Conservation (phyloP, 306 rosid species). For the Lotus japonicus region DNA sequence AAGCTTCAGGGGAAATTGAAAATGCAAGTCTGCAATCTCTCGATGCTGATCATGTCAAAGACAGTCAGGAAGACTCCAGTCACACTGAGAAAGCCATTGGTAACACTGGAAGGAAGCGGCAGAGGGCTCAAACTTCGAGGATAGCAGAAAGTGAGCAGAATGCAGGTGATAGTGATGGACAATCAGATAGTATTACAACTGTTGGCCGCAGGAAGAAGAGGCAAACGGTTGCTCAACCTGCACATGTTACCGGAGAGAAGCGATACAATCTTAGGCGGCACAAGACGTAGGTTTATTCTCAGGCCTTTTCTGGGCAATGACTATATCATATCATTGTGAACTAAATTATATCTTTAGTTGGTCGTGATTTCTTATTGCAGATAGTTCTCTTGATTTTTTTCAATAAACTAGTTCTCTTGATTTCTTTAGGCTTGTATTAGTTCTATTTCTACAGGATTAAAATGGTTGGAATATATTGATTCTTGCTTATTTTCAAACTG, state of each 20-base stretch:
- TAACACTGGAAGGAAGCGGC: slow-evolving; percentile 54
- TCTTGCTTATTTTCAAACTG: not conserved
- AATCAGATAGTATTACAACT: slow-evolving; percentile 60
- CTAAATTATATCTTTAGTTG: not conserved
- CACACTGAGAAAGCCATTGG: slow-evolving; percentile 26
- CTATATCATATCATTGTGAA: too few species aligned
- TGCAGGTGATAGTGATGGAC: slow-evolving; percentile 64
- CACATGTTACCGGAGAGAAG: slow-evolving; percentile 49
- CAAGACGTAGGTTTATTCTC: slow-evolving; percentile 60
- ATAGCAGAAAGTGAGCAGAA: slow-evolving; percentile 51
- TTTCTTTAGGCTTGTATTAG: not conserved
- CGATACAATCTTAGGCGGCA: slow-evolving; percentile 81
- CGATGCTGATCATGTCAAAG: slow-evolving; percentile 24
- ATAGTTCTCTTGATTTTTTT: not conserved
- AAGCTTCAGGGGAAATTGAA: slow-evolving; percentile 36
- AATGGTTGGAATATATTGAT: not conserved
- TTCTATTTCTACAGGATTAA: not conserved
- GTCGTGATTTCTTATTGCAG: not conserved
- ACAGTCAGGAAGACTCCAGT: slow-evolving; percentile 49
- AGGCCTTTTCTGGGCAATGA: not conserved
- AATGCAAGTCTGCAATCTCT: slow-evolving; percentile 31
- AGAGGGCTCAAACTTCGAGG: slow-evolving; percentile 39
- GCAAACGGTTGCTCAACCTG: slow-evolving; percentile 38
- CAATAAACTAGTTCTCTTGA: not conserved
- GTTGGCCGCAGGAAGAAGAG: slow-evolving; percentile 62